These are phyloP conservation scores for Leishmania major DNA, from an alignment of 208 protist species.

Conservation along the genomic window DNA sequence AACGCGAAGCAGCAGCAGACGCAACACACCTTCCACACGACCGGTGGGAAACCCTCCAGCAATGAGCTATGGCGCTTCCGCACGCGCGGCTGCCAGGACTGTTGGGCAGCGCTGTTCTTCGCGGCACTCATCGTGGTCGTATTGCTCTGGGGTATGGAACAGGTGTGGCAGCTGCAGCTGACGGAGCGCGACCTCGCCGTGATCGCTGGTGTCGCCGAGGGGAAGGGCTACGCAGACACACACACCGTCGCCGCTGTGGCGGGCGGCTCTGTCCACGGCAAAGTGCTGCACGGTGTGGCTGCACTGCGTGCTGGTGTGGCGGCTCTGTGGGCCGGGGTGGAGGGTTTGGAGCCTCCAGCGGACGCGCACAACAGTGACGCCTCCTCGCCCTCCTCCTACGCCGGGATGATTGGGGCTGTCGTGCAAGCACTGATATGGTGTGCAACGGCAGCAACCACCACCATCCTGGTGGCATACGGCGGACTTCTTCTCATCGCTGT, in stretches of 20 bases:
- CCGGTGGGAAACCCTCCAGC: constrained; percentile 30
- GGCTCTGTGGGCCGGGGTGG: constrained; percentile 19
- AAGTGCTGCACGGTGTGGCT: constrained; percentile 1
- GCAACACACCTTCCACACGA: constrained; percentile 24
- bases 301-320: constrained; percentile 25
- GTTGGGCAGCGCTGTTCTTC: constrained; percentile 59
- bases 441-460: constrained; percentile 11
- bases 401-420: not conserved
- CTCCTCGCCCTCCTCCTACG: not conserved
- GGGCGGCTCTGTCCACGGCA: not conserved
- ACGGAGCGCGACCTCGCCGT: constrained; percentile 31
- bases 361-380: not conserved
- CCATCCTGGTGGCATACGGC: constrained; percentile 22
- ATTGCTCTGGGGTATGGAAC: constrained; percentile 40
- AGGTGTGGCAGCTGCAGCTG: constrained; percentile 48
- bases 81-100: constrained; percentile 56
- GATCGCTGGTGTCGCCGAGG: constrained; percentile 20
- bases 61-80: constrained; percentile 75
- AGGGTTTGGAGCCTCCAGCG: not conserved
- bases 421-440: constrained; percentile 13
- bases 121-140: constrained; percentile 29
- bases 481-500: constrained; percentile 29
- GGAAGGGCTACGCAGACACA: constrained; percentile 5
- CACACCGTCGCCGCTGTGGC: not conserved
- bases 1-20: not conserved